Conservation (phyloP, 139 green algal genomes). For the Haematococcus lacustris region DNA sequence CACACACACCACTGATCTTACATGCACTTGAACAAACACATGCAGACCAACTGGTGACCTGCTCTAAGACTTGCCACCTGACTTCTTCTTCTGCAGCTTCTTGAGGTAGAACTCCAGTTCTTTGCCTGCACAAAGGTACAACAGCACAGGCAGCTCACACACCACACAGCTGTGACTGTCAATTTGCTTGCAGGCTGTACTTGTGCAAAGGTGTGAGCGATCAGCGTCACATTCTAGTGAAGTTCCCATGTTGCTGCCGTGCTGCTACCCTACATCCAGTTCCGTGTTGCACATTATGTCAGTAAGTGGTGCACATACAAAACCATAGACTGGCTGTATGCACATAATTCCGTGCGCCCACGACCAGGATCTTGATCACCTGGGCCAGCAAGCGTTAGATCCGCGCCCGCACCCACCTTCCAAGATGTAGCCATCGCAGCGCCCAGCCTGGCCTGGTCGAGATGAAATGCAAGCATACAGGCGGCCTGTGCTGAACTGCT, state of each 20-base stretch:
- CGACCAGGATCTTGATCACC: not conserved
- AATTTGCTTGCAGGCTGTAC: too few relatives aligned
- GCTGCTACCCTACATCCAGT: too few relatives aligned
- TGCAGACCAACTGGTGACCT: not conserved
- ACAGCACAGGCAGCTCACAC: not conserved
- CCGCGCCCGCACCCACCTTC: conserved; percentile 38
- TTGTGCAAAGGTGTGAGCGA: too few relatives aligned
- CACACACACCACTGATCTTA: too few relatives aligned
- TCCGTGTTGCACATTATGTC: too few relatives aligned
- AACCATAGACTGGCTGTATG: too few relatives aligned
- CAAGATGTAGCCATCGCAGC: conserved; percentile 83
- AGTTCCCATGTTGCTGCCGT: too few relatives aligned
- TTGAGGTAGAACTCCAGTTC: conserved; percentile 89
- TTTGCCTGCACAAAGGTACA: conserved; percentile 36
- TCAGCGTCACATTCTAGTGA: too few relatives aligned
- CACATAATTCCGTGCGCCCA: not conserved
- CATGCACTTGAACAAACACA: not conserved
- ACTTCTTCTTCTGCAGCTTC: conserved; percentile 89
- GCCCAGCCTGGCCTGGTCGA: conserved; percentile 73
- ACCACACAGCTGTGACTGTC: too few relatives aligned
- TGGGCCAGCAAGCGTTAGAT: not conserved
- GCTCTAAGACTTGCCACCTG: conserved; percentile 4
- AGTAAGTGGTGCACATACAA: too few relatives aligned
- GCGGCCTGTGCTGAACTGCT: conserved; percentile 88
- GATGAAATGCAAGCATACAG: conserved; percentile 80